Evolutionary conservation across 352 stramenopile genomes (phyloP), one percentile per base, ranked within the genome.

Genomic region (Pythium angustatum): DNA sequence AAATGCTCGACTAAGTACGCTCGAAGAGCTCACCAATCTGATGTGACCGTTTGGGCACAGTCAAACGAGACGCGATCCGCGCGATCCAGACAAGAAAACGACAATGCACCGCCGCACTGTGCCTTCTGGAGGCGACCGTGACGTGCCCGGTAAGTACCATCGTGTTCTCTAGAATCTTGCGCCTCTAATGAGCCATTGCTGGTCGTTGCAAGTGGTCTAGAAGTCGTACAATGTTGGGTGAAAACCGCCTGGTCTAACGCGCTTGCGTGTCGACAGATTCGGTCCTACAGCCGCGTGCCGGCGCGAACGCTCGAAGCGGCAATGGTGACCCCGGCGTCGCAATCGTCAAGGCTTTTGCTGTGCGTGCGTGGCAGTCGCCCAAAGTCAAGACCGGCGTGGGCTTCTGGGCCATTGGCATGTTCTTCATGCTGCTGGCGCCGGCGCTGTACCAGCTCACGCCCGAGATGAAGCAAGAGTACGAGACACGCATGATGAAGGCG

Each of bases 391-490:
- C 79, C n/a, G 81, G 85, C 4, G 40, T 87, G 10, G 41, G 84
- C 11, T 62, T 93, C 2, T 96, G 87, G 87, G 58, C 78, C 27
- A 58, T 92, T n/a, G 87, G 87, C 2, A 76, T 96, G 14, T 88
- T 93, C 64, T 91, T 93, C 69, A 93, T 94, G 84, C 63, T 96
- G 14, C 56, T 91, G 28, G 75, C 81, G 0, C 85, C 87, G 12
- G 85, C 78, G 2, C 65, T 91, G 15, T 64, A 68, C 50, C 67
- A 68, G 0, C 76, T 91, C 28, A 93, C 86, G 31, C 78, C 85
- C 26, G 82, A 92, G 60, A 92, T 93, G 72, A 90, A 90, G 63
- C 28, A 79, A 21, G 75, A 75, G 50, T 96, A 94, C 68, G 80
- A 96, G 66, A 64, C 63, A 30, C 91, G 88, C 73, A 73, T 96